Base-by-base conservation (phyloP, 306 rosid species). In the Cucurbita argyrosperma region DNA sequence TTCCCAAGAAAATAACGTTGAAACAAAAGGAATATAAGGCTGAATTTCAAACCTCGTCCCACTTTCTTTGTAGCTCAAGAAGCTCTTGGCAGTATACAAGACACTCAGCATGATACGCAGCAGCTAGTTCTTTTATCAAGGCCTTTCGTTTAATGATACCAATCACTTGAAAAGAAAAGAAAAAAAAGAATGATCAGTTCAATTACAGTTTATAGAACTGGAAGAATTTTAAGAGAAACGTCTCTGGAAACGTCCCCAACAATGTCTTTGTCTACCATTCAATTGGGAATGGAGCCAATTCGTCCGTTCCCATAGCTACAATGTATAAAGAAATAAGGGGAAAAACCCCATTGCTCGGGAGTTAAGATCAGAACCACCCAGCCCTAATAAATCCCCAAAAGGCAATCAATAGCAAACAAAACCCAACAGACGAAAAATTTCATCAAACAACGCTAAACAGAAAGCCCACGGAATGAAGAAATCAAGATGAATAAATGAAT, bases 81-180 rank as follows among this genome's bases (percentile, higher is more conserved):
- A 91, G 95, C 79, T 94, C 89, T 85, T 94, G 96, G 80, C 99
- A 94, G 75, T 88, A 88, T 39, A 84, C 57, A 72, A 94, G 98
- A 78, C 98, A 90, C 82, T 94, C 96, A 0, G 92, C 87, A 78
- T 92, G 96, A 79, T 88, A 92, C 15, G 72, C 86, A 35, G 91
- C 90, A 69, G 96, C 98, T 71, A 92, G 82, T 71, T 92, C 96
- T 74, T 89, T 92, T 79, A 92, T 89, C 85, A 90, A 77, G 26
- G 90, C 92, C 81, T 92, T 92, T 82, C 98, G 87, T 74, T 87
- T 89, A 74, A 94, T 94, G 76, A 91, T 87, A 26, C 99, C 97
- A 82, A 91, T 89, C 97, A 91, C 99, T 94, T 73, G 71, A 85
- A 53, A 63, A 12, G 18, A 50, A n/a, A 23, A 2, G 26, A 26